These are phyloP conservation scores for Clitoria ternatea DNA, from an alignment of 306 rosid genomes.

Conservation along the genomic window DNA sequence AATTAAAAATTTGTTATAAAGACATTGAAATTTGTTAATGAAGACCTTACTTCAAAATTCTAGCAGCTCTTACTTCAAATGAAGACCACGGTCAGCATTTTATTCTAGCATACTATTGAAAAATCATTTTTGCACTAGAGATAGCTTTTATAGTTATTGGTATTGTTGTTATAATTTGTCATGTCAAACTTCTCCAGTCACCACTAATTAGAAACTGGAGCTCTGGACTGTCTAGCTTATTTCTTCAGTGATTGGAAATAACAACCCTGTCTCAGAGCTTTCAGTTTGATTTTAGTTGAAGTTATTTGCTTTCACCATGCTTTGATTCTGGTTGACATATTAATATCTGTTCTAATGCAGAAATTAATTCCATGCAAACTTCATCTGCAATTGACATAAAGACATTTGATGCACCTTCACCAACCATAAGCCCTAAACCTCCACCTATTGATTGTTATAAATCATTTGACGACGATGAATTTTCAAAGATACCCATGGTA, in stretches of 20 bases:
- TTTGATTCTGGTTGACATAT: neutral
- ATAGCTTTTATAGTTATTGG: no score
- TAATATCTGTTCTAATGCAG: constrained; percentile 45
- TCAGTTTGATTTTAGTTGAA: neutral
- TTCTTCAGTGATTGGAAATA: neutral
- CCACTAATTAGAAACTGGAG: constrained; percentile 1
- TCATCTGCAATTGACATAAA: constrained; percentile 52
- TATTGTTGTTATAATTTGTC: neutral
- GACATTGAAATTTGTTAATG: no score
- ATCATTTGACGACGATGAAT: constrained; percentile 73
- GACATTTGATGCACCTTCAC: constrained; percentile 51
- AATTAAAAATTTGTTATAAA: no score
- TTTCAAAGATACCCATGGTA: constrained; percentile 48
- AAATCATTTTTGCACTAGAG: neutral
- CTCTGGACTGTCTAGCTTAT: neutral
- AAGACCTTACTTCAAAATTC: no score
- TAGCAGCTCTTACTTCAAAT: constrained; percentile 49
- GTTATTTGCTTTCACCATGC: neutral
- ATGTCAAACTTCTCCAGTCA: neutral
- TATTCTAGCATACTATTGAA: constrained; percentile 7
- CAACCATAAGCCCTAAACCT: constrained; percentile 69
- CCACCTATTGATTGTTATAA: constrained; percentile 89
- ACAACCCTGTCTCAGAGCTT: neutral
- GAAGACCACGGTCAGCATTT: constrained; percentile 58
- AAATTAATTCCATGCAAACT: constrained; percentile 58